Conservation (phyloP, 345 rosid genomes). For the Camelina neglecta region DNA sequence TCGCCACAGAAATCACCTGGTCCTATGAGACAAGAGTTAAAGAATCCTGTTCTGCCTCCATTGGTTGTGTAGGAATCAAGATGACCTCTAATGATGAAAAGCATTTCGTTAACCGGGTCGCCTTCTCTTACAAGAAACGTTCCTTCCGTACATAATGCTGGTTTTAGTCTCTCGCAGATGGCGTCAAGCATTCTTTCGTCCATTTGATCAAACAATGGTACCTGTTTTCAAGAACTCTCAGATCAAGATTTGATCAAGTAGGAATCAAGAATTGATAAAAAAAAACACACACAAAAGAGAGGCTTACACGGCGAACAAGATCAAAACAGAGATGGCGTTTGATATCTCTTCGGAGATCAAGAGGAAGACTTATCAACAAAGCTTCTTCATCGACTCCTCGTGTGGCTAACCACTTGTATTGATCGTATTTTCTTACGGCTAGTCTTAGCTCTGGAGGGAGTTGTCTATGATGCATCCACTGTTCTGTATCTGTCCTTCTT, state of each 20-base stretch:
- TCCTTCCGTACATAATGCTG: constrained; percentile 75
- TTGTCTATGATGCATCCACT: constrained; percentile 96
- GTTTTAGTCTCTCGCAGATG: constrained; percentile 85
- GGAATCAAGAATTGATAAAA: neutral
- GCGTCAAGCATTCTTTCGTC: constrained; percentile 94
- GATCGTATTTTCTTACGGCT: constrained; percentile 77
- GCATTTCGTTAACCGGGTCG: constrained; percentile 89
- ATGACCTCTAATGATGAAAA: constrained; percentile 84
- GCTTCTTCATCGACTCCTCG: constrained; percentile 89
- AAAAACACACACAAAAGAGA: neutral
- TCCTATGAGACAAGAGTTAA: constrained; percentile 78
- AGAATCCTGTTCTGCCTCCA: constrained; percentile 89
- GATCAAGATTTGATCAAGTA: neutral
- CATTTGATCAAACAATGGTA: constrained; percentile 91
- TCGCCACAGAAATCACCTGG: constrained; percentile 94
- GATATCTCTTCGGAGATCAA: constrained; percentile 84
- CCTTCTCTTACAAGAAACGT: constrained; percentile 85
- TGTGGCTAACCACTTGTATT: constrained; percentile 88
- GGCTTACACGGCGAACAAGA: constrained; percentile 83
- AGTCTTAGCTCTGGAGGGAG: constrained; percentile 70
- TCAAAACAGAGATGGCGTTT: constrained; percentile 92
- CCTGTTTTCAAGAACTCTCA: constrained; percentile 49
- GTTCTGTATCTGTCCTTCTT: constrained; percentile 86
- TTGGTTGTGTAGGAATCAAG: constrained; percentile 90
- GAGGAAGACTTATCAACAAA: constrained; percentile 74